Conservation (phyloP, 305 asterid genomes). For the Fraxinus xanthoxyloides region DNA sequence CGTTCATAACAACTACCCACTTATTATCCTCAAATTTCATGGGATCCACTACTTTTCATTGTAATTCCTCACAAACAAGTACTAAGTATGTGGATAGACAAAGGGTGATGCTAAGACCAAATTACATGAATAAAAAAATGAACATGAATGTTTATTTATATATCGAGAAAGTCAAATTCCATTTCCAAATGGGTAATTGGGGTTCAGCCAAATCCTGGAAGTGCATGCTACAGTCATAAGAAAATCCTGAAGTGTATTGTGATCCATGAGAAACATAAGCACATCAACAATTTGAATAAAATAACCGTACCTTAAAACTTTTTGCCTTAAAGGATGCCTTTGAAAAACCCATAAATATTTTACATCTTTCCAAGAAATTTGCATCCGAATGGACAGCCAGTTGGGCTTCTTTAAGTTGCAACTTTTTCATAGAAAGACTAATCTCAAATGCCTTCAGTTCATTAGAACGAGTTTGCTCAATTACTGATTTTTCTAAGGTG, state of each 20-base stretch:
- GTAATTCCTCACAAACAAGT: not conserved
- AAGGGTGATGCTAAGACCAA: not conserved
- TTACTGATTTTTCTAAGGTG: slow-evolving; percentile 57
- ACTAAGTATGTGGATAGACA: not conserved
- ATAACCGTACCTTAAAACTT: slow-evolving; percentile 47
- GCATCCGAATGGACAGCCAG: slow-evolving; percentile 51
- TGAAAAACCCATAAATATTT: slow-evolving; percentile 75
- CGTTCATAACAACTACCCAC: too few relatives aligned
- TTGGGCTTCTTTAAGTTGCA: slow-evolving; percentile 74
- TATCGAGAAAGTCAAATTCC: not conserved
- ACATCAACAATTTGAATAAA: not conserved
- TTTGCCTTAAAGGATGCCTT: slow-evolving; percentile 68
- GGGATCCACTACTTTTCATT: not conserved
- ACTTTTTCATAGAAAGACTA: slow-evolving; percentile 54
- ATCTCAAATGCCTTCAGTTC: slow-evolving; percentile 73
- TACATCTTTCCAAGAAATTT: slow-evolving; percentile 67
- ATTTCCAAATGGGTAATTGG: not conserved
- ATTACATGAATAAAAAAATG: not conserved
- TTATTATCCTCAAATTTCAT: not conserved
- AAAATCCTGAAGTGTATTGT: not conserved
- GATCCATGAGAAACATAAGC: slow-evolving; percentile 1
- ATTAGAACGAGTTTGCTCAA: slow-evolving; percentile 81
- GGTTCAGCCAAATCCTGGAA: not conserved
- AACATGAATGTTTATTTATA: not conserved
- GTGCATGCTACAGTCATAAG: not conserved